These are phyloP conservation scores for Schwanniomyces sp. DNA, from an alignment of 805 yeast genomes.

Conservation along the genomic window DNA sequence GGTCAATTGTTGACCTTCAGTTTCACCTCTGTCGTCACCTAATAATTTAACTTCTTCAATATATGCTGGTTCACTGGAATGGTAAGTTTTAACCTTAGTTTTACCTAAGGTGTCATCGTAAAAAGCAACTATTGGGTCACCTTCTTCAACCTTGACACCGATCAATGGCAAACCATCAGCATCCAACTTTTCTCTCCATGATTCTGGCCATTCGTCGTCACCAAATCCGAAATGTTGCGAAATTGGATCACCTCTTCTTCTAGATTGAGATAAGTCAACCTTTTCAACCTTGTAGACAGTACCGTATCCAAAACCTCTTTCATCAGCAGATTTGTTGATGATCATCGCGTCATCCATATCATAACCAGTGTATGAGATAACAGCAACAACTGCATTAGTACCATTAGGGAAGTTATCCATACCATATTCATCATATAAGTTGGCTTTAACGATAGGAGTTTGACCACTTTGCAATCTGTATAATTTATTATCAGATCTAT, in stretches of 20 bases:
- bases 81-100: slow-evolving; percentile 90
- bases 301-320: slow-evolving; percentile 97
- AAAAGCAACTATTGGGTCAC: slow-evolving; percentile 93
- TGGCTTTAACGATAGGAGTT: slow-evolving; percentile 95
- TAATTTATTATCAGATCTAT: slow-evolving; percentile 91
- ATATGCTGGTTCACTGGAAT: slow-evolving; percentile 90
- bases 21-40: slow-evolving; percentile 75
- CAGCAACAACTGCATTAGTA: slow-evolving; percentile 97
- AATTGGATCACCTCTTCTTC: slow-evolving; percentile 92
- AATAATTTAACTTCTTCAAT: slow-evolving; percentile 92
- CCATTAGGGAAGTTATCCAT: slow-evolving; percentile 99
- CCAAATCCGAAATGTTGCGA: slow-evolving; percentile 96
- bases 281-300: slow-evolving; percentile 94
- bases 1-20: slow-evolving; percentile 80
- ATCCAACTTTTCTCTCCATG: slow-evolving; percentile 86
- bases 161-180: slow-evolving; percentile 89
- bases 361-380: slow-evolving; percentile 96
- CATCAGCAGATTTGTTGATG: slow-evolving; percentile 94
- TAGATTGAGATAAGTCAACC: slow-evolving; percentile 71
- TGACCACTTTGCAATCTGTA: slow-evolving; percentile 94
- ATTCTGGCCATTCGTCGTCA: slow-evolving; percentile 85
- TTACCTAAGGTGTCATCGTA: slow-evolving; percentile 88
- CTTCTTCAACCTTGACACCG: slow-evolving; percentile 87
- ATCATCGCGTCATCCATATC: slow-evolving; percentile 99
- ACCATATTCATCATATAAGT: slow-evolving; percentile 91